Base-by-base conservation (phyloP, 2,329 filamentous ascomycete species). In the Ophiostoma pallidulum region DNA sequence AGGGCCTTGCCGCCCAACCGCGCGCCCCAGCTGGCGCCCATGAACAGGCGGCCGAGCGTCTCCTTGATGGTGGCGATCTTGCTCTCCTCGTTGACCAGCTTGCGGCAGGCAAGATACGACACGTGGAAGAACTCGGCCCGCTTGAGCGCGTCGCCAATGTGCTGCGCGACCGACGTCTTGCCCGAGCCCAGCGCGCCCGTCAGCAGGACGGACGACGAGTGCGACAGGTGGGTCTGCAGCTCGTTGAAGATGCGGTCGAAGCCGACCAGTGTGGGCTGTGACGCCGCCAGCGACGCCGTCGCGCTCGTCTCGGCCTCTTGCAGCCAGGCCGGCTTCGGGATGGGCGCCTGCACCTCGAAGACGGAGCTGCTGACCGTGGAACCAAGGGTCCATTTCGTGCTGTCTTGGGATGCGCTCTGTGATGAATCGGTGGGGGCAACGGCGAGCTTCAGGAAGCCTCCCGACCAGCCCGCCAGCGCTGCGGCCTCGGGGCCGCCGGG, bases 41-140 rank as follows among this genome's bases (percentile, higher is more conserved):
- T 88, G 62, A 98, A 97, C 2, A 94, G 66, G 14, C 88, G 78
- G 43, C 78, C 82, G 5, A 98, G 67, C 0, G 81, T 92, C 59
- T 97, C 91, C 60, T 94, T 96, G 65, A 98, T 87, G 0, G 85
- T 87, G 3, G 88, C 85, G 13, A 96, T 80, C 49, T 91, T 78
- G 33, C 83, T 94, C 62, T 98, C 92, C 51, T 97, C 90, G 1
- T 85, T 95, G 24, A 95, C 83, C 4, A 96, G 72, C 52, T 86
- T 90, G 24, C 86, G 79, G 58, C 91, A 97, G 0, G 88, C 78
- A 54, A 94, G 89, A 64, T 94, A 95, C 4, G 83, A 80, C 1
- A 84, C 84, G 60, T 94, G 84, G 60, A 86, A 95, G 0, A 96
- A 70, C 45, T 78, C 76, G 39, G 88, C 80, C 45, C 75, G 75